A percentile compares a stretch with the other conserved stretches of the same genome.
Evolutionary conservation across 768 basidiomycete species (phyloP).

Genomic region (Cystofilobasidium macerans): DNA sequence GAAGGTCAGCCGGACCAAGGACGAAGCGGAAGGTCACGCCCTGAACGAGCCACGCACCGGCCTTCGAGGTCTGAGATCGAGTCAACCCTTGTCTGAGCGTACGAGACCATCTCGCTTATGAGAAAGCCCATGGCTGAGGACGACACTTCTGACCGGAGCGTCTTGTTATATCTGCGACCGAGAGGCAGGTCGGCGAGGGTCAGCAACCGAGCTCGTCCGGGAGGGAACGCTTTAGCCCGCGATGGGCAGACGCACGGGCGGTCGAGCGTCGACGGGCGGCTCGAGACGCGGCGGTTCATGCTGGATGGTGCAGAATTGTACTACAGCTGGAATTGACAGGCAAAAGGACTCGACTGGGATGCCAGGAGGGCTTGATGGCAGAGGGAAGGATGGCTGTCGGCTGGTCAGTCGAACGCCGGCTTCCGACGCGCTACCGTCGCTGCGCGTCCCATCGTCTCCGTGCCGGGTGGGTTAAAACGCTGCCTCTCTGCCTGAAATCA

Average conservation of each 20-base stretch:
- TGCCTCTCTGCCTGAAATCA: no score
- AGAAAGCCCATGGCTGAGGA: slow-evolving; percentile 75
- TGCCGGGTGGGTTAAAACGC: no score
- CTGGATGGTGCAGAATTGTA: no score
- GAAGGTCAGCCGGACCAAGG: not conserved
- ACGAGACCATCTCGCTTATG: slow-evolving; percentile 86
- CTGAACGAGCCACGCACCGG: no score
- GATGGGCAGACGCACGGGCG: not conserved
- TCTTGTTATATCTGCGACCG: slow-evolving; percentile 50
- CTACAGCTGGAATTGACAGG: no score
- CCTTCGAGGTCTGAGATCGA: slow-evolving; percentile 93
- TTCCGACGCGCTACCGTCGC: no score
- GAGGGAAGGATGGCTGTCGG: no score
- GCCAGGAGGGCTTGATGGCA: no score
- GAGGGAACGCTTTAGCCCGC: not conserved
- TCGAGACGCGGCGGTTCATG: not conserved
- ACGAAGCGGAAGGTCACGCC: not conserved
- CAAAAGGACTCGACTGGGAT: no score
- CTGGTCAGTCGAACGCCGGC: no score
- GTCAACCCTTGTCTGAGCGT: slow-evolving; percentile 87
- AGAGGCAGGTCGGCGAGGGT: not conserved
- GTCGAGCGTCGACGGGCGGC: not conserved
- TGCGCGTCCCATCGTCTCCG: no score
- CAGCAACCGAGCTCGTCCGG: no score
- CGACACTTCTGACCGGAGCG: slow-evolving; percentile 70